Conservation (phyloP, 345 rosid species). For the Raphanus sativus region DNA sequence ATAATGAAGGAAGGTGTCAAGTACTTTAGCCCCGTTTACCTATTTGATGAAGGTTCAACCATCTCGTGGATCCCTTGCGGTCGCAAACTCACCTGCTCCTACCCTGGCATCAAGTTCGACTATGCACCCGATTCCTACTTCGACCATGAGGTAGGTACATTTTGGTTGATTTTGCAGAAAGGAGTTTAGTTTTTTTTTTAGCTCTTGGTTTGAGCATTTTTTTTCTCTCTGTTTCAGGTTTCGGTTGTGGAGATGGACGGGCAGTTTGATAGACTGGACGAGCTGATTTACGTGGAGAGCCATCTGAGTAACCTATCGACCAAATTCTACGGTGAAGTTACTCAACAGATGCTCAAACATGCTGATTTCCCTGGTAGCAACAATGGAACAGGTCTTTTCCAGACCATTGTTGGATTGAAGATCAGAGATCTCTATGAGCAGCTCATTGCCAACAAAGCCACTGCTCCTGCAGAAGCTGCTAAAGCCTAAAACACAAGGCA, state of each 20-base stretch:
- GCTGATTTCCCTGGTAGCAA: constrained; percentile 94
- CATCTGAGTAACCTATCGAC: constrained; percentile 92
- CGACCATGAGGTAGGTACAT: constrained; percentile 79
- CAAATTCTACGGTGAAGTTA: constrained; percentile 90
- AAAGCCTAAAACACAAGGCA: constrained; percentile 40
- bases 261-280: constrained; percentile 91
- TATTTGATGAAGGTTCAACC: constrained; percentile 94
- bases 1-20: constrained; percentile 96
- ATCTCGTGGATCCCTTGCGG: constrained; percentile 96
- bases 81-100: constrained; percentile 91
- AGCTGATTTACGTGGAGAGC: constrained; percentile 90
- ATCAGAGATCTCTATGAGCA: constrained; percentile 92
- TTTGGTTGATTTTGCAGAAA: neutral
- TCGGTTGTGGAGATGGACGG: constrained; percentile 98
- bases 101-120: constrained; percentile 93
- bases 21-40: constrained; percentile 80
- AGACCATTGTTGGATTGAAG: constrained; percentile 86
- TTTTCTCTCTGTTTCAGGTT: constrained; percentile 47
- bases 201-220: neutral
- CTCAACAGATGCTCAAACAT: constrained; percentile 96
- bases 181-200: neutral
- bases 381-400: constrained; percentile 96
- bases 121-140: constrained; percentile 83
- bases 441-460: constrained; percentile 52
- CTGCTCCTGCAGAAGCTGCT: constrained; percentile 56